Conservation (phyloP, 1,284 basidiomycete species). For the Tylopilus orsonianus region DNA sequence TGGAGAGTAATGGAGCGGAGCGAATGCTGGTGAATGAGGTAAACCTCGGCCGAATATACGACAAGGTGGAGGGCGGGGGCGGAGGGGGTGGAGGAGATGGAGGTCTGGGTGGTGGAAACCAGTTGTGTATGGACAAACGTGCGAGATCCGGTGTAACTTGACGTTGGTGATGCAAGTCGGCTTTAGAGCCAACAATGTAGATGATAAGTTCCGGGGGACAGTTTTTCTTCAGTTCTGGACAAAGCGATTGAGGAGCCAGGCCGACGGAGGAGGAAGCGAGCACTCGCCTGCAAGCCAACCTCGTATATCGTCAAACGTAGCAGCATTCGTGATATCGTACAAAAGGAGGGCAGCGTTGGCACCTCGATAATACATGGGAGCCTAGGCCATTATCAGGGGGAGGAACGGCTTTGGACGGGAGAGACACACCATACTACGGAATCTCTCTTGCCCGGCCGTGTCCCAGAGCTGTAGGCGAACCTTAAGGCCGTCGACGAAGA, state of each 20-base stretch:
- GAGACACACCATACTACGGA: slow-evolving; percentile 82
- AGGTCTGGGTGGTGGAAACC: slow-evolving; percentile 76
- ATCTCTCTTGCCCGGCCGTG: slow-evolving; percentile 97
- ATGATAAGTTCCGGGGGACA: slow-evolving; percentile 83
- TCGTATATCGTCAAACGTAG: slow-evolving; percentile 88
- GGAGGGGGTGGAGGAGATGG: slow-evolving; percentile 60
- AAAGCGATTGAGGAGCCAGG: slow-evolving; percentile 16
- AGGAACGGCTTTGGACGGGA: slow-evolving; percentile 14
- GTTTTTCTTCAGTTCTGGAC: slow-evolving; percentile 83
- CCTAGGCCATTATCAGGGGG: slow-evolving; percentile 45
- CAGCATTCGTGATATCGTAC: slow-evolving; percentile 94
- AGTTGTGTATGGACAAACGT: slow-evolving; percentile 74
- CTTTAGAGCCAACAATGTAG: slow-evolving; percentile 90
- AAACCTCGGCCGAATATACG: slow-evolving; percentile 83
- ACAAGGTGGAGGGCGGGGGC: slow-evolving; percentile 64
- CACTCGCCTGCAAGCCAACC: slow-evolving; percentile 86
- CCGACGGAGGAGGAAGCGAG: neutral
- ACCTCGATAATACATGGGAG: slow-evolving; percentile 99
- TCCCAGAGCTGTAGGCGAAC: slow-evolving; percentile 92
- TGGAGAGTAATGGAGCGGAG: slow-evolving; percentile 48
- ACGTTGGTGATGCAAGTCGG: slow-evolving; percentile 69
- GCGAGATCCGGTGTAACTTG: slow-evolving; percentile 81
- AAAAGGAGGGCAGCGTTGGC: slow-evolving; percentile 95
- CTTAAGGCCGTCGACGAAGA: slow-evolving; percentile 83
- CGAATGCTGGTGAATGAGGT: slow-evolving; percentile 77